These are phyloP conservation scores for Penstemon eatonii DNA, from an alignment of 257 asterid genomes.

Conservation along the genomic window DNA sequence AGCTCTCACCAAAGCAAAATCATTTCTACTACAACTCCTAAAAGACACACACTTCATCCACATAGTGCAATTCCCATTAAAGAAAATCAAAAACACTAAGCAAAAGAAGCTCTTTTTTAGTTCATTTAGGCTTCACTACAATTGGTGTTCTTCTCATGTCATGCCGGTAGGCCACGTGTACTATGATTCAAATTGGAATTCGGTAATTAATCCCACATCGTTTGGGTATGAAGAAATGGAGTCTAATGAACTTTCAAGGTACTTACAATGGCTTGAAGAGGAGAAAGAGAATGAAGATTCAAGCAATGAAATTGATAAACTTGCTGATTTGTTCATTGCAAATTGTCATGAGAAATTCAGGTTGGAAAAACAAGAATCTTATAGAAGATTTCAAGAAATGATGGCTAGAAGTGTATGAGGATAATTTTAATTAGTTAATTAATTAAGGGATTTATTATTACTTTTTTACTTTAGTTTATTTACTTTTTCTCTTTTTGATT, in stretches of 20 bases:
- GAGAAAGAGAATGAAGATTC: conserved; percentile 28
- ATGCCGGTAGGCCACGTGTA: conserved; percentile 48
- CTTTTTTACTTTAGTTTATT: background rate
- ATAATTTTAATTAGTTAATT: background rate
- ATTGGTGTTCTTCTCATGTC: conserved; percentile 78
- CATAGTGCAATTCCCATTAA: conserved; percentile 33
- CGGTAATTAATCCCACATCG: conserved; percentile 30
- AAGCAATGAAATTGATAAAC: conserved; percentile 60
- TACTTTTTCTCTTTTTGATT: conserved; percentile 5
- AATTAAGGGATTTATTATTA: background rate
- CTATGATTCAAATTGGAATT: conserved; percentile 63
- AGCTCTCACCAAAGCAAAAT: conserved; percentile 48
- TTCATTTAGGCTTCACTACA: conserved; percentile 80
- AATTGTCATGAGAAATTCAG: conserved; percentile 77
- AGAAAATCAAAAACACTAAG: conserved; percentile 32
- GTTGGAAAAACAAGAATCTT: conserved; percentile 82
- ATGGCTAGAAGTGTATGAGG: conserved; percentile 78
- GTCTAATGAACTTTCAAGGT: conserved; percentile 46
- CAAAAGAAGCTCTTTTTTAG: conserved; percentile 56
- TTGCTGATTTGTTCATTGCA: conserved; percentile 87
- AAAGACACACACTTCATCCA: conserved; percentile 42
- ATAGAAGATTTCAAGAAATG: conserved; percentile 85
- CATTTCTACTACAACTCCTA: conserved; percentile 46
- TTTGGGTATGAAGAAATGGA: conserved; percentile 26
- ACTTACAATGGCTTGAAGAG: conserved; percentile 85